Evolutionary conservation across 2,329 filamentous ascomycete genomes (phyloP).

Genomic region (Colletotrichum melonis): DNA sequence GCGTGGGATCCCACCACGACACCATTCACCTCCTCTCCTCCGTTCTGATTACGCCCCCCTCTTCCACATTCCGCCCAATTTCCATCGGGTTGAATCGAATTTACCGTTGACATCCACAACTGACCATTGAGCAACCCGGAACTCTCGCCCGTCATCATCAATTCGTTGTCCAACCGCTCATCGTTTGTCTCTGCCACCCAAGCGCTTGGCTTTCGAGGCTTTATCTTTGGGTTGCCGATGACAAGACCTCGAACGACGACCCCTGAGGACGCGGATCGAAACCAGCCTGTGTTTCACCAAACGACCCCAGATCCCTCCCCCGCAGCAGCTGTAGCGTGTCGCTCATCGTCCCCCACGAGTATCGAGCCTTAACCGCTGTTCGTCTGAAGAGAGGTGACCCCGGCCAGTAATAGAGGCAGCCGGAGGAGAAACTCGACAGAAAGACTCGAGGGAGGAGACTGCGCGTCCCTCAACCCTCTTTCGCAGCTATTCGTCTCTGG

Average conservation of each 20-base stretch:
- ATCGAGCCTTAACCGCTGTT: slow-evolving; percentile 25
- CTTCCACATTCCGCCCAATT: slow-evolving; percentile 13
- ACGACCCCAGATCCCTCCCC: slow-evolving; percentile 35
- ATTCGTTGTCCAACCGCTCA: background rate
- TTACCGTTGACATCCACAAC: slow-evolving; percentile 14
- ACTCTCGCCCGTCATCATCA: background rate
- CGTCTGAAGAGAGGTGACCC: slow-evolving; percentile 24
- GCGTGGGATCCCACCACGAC: slow-evolving; percentile 24
- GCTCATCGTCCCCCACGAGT: slow-evolving; percentile 5
- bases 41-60: slow-evolving; percentile 15
- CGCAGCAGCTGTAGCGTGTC: slow-evolving; percentile 26
- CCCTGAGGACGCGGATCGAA: slow-evolving; percentile 25
- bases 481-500: background rate
- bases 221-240: background rate
- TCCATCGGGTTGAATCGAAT: background rate
- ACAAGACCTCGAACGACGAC: background rate
- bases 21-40: slow-evolving; percentile 21
- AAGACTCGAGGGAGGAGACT: background rate
- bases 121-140: background rate
- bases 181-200: background rate
- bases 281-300: slow-evolving; percentile 34
- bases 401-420: background rate
- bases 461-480: background rate
- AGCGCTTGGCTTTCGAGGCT: background rate
- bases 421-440: background rate